phyloP scores from a whole-genome alignment of 2,329 filamentous ascomycete species.

The Talaromyces piceae region DNA sequence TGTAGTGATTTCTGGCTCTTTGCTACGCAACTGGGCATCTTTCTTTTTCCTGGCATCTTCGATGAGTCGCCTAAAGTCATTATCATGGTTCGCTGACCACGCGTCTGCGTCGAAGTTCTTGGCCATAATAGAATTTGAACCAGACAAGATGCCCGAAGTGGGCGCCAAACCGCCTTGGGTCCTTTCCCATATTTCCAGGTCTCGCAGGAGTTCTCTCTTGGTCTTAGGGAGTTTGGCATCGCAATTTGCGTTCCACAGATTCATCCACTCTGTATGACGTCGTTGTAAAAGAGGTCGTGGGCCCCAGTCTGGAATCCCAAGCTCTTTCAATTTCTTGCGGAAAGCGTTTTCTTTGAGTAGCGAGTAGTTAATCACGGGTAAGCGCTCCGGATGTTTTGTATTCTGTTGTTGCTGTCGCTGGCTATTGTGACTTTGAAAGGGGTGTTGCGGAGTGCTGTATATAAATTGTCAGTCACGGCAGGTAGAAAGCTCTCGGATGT shows the following conservation, averaged over 20 bases:
- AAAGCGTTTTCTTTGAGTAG: slow-evolving; percentile 73
- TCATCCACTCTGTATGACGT: slow-evolving; percentile 88
- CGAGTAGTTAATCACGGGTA: slow-evolving; percentile 78
- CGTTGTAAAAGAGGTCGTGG: slow-evolving; percentile 62
- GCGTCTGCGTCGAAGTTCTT: slow-evolving; percentile 80
- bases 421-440: neutral
- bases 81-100: slow-evolving; percentile 66
- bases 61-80: slow-evolving; percentile 73
- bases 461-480: neutral
- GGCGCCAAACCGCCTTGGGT: slow-evolving; percentile 62
- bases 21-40: slow-evolving; percentile 16
- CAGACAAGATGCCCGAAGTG: slow-evolving; percentile 15
- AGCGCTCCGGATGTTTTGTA: slow-evolving; percentile 48
- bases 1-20: neutral
- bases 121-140: slow-evolving; percentile 55
- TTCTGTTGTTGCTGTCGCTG: slow-evolving; percentile 12
- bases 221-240: slow-evolving; percentile 68
- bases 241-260: slow-evolving; percentile 94
- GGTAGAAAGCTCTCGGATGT: neutral
- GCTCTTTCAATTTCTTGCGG: slow-evolving; percentile 71
- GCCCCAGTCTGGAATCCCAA: slow-evolving; percentile 69
- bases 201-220: slow-evolving; percentile 64
- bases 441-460: slow-evolving; percentile 2
- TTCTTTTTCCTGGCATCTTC: slow-evolving; percentile 59
- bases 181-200: slow-evolving; percentile 79